Evolutionary conservation across 768 basidiomycete genomes (phyloP).

Genomic region (Termitomyces sp.): DNA sequence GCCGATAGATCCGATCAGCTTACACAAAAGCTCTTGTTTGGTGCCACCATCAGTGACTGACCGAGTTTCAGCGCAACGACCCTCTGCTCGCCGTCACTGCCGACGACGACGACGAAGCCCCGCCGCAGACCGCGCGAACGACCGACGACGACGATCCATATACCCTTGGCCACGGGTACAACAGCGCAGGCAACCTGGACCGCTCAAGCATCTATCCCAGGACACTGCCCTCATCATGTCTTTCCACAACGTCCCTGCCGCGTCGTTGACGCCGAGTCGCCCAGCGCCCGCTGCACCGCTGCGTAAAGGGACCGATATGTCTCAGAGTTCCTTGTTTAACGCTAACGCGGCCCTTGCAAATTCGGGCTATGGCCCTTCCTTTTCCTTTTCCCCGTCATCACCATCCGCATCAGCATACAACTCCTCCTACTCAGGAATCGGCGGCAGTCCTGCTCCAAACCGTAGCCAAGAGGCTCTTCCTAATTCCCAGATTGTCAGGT

Average conservation of each 20-base stretch:
- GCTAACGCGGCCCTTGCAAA: conserved; percentile 40
- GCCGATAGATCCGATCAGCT: conserved; percentile 20
- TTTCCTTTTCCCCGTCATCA: conserved; percentile 46
- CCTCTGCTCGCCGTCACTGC: conserved; percentile 6
- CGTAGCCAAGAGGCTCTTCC: conserved; percentile 34
- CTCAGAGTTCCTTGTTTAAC: conserved; percentile 27
- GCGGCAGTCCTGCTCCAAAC: conserved; percentile 76
- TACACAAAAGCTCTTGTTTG: conserved; percentile 12
- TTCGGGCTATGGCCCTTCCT: conserved; percentile 59
- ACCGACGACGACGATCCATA: conserved; percentile 1
- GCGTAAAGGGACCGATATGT: conserved; percentile 40
- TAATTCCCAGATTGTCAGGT: conserved; percentile 52
- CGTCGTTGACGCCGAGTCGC: conserved; percentile 71
- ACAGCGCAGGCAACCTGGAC: conserved; percentile 8
- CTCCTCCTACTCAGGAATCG: conserved; percentile 75
- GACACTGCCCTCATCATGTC: conserved; percentile 23
- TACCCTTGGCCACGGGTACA: conserved; percentile 3
- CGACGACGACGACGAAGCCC: conserved; percentile 11
- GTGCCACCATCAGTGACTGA: conserved; percentile 7
- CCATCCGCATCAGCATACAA: conserved; percentile 60
- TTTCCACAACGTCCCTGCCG: conserved; percentile 36
- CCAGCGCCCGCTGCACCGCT: conserved; percentile 73
- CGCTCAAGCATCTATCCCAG: conserved; percentile 2
- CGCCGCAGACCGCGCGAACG: conserved; percentile 1
- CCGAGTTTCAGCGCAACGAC: conserved; percentile 9